Conservation (phyloP, 352 stramenopile genomes). For the Phytophthora hybrid region DNA sequence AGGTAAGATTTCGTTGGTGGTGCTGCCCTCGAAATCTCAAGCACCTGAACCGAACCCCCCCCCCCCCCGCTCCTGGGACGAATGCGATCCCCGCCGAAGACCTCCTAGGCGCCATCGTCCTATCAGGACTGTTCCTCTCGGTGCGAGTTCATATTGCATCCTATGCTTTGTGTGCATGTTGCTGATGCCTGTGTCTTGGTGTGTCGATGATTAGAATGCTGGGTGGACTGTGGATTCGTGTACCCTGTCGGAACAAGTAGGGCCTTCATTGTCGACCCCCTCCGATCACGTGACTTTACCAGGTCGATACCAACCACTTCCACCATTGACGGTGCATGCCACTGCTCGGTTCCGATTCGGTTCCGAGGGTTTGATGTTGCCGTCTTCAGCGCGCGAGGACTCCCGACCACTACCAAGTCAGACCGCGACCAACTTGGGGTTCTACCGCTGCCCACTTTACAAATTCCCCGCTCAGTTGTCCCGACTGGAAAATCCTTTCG, state of each 20-base stretch:
- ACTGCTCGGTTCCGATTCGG: constrained; percentile 36
- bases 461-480: constrained; percentile 32
- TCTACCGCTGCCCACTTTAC: constrained; percentile 60
- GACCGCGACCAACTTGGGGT: constrained; percentile 16
- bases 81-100: constrained; percentile 9
- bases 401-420: constrained; percentile 13
- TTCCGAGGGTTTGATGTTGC: constrained; percentile 20
- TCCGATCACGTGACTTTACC: background rate
- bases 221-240: constrained; percentile 39
- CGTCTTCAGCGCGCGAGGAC: constrained; percentile 15
- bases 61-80: background rate
- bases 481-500: constrained; percentile 44
- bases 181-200: constrained; percentile 3
- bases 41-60: background rate
- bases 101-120: constrained; percentile 39
- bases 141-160: constrained; percentile 28
- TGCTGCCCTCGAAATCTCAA: constrained; percentile 18
- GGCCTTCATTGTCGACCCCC: background rate
- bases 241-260: constrained; percentile 18
- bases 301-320: constrained; percentile 33
- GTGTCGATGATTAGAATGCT: constrained; percentile 43
- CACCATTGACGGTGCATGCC: constrained; percentile 35
- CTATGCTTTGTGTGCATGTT: background rate
- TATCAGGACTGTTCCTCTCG: constrained; percentile 56
- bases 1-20: constrained; percentile 35